phyloP scores from a whole-genome alignment of 169 alveolate genomes.

The Pseudocohnilembus persalinus region DNA sequence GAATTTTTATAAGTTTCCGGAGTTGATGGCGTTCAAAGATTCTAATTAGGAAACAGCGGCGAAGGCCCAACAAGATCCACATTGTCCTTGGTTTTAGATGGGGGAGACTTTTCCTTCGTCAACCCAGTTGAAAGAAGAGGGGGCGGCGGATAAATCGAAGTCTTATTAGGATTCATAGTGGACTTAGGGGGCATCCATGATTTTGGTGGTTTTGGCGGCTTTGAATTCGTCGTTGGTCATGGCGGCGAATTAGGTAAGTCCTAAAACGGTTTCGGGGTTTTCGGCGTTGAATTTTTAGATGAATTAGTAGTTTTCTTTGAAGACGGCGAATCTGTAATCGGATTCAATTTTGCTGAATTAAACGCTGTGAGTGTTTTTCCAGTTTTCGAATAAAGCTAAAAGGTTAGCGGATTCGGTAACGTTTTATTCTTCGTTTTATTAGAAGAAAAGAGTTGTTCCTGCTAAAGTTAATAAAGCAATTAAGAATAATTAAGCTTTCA shows the following conservation, averaged over 20 bases:
- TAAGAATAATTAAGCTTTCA: conserved; percentile 10
- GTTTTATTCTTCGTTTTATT: background rate
- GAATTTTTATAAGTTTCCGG: conserved; percentile 48
- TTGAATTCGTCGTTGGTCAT: conserved; percentile 54
- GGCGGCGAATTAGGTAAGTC: conserved; percentile 65
- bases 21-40: conserved; percentile 54
- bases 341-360: conserved; percentile 54
- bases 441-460: background rate
- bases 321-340: conserved; percentile 52
- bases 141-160: too few relatives aligned
- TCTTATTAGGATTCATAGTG: background rate
- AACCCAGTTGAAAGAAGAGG: conserved; percentile 55
- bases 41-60: conserved; percentile 73
- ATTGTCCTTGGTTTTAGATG: conserved; percentile 70
- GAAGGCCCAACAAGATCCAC: conserved; percentile 84
- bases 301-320: conserved; percentile 44
- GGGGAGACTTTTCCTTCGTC: conserved; percentile 46
- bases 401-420: background rate
- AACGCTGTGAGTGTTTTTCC: background rate
- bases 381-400: background rate
- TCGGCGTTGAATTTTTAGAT: conserved; percentile 31
- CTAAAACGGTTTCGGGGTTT: conserved; percentile 43
- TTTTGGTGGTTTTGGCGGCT: conserved; percentile 4
- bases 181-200: conserved; percentile 1
- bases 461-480: conserved; percentile 8